phyloP scores from a whole-genome alignment of 108 stramenopile genomes.

The Epithemia pelagica region DNA sequence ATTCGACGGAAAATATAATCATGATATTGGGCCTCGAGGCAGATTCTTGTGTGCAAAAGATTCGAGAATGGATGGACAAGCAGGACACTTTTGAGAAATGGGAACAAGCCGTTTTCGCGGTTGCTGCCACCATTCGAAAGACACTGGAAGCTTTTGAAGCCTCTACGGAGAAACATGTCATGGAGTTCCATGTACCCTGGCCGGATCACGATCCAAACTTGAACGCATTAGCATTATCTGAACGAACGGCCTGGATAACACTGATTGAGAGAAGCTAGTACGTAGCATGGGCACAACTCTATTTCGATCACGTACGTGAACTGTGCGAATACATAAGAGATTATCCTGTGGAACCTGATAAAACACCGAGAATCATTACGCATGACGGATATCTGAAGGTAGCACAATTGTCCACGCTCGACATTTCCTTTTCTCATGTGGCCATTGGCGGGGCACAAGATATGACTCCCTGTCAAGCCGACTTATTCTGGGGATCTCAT shows the following conservation, averaged over 20 bases:
- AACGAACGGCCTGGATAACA: not conserved
- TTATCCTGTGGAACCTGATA: not conserved
- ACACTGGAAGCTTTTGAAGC: not conserved
- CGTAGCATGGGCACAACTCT: slow-evolving; percentile 14
- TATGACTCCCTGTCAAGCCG: slow-evolving; percentile 30
- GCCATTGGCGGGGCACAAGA: slow-evolving; percentile 31
- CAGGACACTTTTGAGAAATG: too few species aligned
- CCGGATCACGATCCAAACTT: not conserved
- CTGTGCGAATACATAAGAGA: slow-evolving; percentile 14
- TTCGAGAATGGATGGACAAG: not conserved
- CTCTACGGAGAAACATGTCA: not conserved
- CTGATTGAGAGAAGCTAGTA: not conserved
- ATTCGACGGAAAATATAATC: not conserved
- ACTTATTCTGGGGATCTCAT: slow-evolving; percentile 21
- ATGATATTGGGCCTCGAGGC: not conserved
- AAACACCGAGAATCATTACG: slow-evolving; percentile 12
- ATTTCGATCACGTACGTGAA: slow-evolving; percentile 13
- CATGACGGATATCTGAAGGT: slow-evolving; percentile 28
- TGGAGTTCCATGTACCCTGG: not conserved
- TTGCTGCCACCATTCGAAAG: not conserved
- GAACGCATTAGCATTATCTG: not conserved
- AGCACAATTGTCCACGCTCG: slow-evolving; percentile 10
- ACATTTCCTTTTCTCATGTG: slow-evolving; percentile 5
- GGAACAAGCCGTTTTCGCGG: not conserved
- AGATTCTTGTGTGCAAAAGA: not conserved